Base-by-base conservation (phyloP, 768 basidiomycete genomes). In the Chalciporus chontae region DNA sequence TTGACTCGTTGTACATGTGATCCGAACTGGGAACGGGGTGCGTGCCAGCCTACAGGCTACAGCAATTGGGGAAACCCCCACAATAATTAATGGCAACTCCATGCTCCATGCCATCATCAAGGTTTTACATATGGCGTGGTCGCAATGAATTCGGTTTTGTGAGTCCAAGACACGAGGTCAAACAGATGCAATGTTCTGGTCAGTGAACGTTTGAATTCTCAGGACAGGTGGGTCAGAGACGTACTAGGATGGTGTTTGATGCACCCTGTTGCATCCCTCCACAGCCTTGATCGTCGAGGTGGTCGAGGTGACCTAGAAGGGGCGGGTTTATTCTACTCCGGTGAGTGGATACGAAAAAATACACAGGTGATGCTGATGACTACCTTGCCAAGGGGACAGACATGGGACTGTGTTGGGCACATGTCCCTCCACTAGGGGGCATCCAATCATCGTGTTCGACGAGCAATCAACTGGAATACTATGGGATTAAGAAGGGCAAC, bases 11-110 rank as follows among this genome's bases (percentile, higher is more conserved):
- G 4, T 21, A 4, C 4, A 4, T n/a, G 19, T 48, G 55, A 50
- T 56, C 52, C 52, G 53, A 61, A 50, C 14, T n/a, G 29, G 11
- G 1, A 18, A 38, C 23, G 8, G 9, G 4, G 29, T 36, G 32
- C n/a, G 18, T 45, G 42, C 14, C 26, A 21, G 21, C 21, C 21
- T 21, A 21, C 21, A 21, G 21, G 21, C 29, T 3, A 27, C 36
- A 32, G 3, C 36, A 39, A 6, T n/a, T 11, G 29, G 40, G 29
- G 40, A 13, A 40, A 34, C 13, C 40, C 8, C 39, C 50, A 24
- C 39, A 45, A 47, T 42, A 11, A 13, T 47, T 41, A 5, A 26
- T 26, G 47, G 31, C 45, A 40, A 32, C 47, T 23, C 38, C 38
- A 31, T 36, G n/a, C n/a, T n/a, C 34, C 34, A 36, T 36, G 34